Percentiles rank a stretch among this genome's conserved stretches.
These are phyloP conservation scores for Scheffersomyces stambukii DNA, from an alignment of 1,139 yeast genomes.

Conservation along the genomic window DNA sequence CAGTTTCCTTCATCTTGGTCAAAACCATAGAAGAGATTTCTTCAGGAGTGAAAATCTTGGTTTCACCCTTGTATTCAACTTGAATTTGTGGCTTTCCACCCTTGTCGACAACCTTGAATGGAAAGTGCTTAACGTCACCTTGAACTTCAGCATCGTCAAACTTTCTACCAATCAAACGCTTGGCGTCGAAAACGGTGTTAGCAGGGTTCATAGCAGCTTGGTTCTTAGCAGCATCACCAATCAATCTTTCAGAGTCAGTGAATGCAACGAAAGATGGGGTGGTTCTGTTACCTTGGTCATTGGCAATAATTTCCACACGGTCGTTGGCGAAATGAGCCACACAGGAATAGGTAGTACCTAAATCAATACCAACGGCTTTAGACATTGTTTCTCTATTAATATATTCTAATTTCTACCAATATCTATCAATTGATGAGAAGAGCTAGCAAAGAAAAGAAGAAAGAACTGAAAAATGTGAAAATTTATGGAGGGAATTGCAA, in stretches of 20 bases:
- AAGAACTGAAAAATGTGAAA: constrained; percentile 2
- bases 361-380: constrained; percentile 77
- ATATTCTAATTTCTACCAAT: too few species aligned
- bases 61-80: constrained; percentile 92
- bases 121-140: constrained; percentile 41
- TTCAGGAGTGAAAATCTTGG: constrained; percentile 94
- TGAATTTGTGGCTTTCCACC: constrained; percentile 86
- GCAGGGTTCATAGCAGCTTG: constrained; percentile 97
- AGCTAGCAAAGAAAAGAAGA: constrained; percentile 4
- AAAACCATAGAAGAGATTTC: constrained; percentile 96
- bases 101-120: constrained; percentile 51
- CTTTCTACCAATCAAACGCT: constrained; percentile 70
- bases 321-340: constrained; percentile 78
- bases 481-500: constrained; percentile 1
- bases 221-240: constrained; percentile 99
- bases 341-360: constrained; percentile 84
- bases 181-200: constrained; percentile 96
- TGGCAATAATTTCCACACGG: constrained; percentile 61
- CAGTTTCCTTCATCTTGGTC: constrained; percentile 55
- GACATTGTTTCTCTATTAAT: constrained; percentile 37
- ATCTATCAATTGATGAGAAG: constrained; percentile 1
- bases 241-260: constrained; percentile 95
- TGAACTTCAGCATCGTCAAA: constrained; percentile 41
- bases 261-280: constrained; percentile 98
- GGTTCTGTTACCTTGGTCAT: constrained; percentile 62